phyloP scores from a whole-genome alignment of 345 rosid species.

The Hirschfeldia incana region DNA sequence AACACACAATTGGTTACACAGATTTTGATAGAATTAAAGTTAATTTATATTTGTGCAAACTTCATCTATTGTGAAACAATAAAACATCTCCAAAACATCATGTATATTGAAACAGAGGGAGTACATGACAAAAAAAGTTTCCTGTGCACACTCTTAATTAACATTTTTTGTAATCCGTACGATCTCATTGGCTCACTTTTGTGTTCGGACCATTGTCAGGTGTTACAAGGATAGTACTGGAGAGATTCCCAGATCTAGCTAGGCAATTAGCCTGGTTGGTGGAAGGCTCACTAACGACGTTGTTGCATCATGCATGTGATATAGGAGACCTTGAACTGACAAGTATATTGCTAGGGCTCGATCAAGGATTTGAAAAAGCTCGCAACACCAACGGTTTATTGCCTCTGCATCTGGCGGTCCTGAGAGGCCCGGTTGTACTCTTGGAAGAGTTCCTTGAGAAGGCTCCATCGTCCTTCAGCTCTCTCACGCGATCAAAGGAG shows the following conservation, averaged over 20 bases:
- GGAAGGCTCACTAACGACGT: neutral
- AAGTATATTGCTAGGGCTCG: neutral
- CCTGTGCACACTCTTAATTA: too few relatives aligned
- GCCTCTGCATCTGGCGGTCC: neutral
- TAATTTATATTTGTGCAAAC: too few relatives aligned
- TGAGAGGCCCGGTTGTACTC: neutral
- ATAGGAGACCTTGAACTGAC: neutral
- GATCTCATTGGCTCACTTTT: neutral
- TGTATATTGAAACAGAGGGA: too few relatives aligned
- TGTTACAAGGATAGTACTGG: neutral
- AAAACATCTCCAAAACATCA: too few relatives aligned
- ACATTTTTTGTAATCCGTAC: too few relatives aligned
- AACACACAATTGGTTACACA: too few relatives aligned
- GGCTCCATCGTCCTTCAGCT: neutral
- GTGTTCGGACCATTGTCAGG: neutral
- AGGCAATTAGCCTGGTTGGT: neutral
- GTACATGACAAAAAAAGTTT: too few relatives aligned
- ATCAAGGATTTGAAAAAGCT: neutral
- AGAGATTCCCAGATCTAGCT: neutral
- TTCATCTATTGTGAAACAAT: too few relatives aligned
- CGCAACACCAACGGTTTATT: neutral
- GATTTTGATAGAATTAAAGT: too few relatives aligned
- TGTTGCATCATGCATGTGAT: neutral
- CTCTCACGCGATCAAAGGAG: neutral
- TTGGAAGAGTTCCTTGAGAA: neutral